phyloP scores from a whole-genome alignment of 352 stramenopile genomes.

The Globisporangium camurandrum region DNA sequence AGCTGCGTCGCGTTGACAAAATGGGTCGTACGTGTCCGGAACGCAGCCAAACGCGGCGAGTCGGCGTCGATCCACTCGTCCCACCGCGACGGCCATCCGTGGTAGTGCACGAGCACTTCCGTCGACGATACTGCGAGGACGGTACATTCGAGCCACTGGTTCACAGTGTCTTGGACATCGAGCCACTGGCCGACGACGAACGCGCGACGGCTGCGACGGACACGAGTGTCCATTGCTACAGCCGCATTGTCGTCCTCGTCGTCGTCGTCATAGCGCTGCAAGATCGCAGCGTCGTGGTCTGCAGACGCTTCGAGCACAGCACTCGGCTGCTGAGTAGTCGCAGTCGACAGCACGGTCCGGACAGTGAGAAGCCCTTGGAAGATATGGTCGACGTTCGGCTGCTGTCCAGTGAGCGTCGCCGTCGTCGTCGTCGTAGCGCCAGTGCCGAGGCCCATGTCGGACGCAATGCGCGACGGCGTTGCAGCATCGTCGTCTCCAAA shows the following conservation, averaged over 20 bases:
- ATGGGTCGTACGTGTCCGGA: constrained; percentile 89
- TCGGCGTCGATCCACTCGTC: constrained; percentile 96
- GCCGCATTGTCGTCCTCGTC: not conserved
- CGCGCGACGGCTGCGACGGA: constrained; percentile 27
- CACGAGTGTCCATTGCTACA: not conserved
- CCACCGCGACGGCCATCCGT: constrained; percentile 95
- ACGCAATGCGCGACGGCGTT: constrained; percentile 17
- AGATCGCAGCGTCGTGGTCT: not conserved
- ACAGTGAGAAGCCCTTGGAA: constrained; percentile 47
- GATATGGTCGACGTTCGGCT: constrained; percentile 43
- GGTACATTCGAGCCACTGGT: constrained; percentile 97
- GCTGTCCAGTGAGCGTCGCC: too few species aligned
- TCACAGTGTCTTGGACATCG: constrained; percentile 96
- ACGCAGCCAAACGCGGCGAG: constrained; percentile 92
- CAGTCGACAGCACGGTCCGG: constrained; percentile 46
- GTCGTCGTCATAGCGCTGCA: not conserved
- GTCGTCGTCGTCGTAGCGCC: not conserved
- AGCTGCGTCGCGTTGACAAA: constrained; percentile 33
- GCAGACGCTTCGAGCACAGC: not conserved
- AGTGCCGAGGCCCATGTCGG: constrained; percentile 21
- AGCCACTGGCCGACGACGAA: constrained; percentile 94
- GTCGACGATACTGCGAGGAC: constrained; percentile 85
- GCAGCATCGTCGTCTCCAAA: constrained; percentile 22
- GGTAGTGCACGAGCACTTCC: constrained; percentile 94
- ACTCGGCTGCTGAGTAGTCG: not conserved